Conservation (phyloP, 1,284 basidiomycete genomes). For the Anthracocystis setariae region DNA sequence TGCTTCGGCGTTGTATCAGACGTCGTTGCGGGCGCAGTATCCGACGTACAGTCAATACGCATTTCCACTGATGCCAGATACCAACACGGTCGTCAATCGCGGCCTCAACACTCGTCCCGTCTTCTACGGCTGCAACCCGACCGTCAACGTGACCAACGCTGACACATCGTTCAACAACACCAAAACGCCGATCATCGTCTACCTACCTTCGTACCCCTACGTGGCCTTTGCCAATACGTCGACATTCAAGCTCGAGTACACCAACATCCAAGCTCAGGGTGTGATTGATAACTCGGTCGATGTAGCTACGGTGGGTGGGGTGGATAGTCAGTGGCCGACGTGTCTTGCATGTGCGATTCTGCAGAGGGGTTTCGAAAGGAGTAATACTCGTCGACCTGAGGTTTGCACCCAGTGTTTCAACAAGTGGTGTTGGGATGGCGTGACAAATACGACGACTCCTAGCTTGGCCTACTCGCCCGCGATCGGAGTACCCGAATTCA, state of each 20-base stretch:
- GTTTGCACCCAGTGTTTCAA: slow-evolving; percentile 55
- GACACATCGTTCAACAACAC: slow-evolving; percentile 55
- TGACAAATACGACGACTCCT: slow-evolving; percentile 49
- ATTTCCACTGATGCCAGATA: slow-evolving; percentile 70
- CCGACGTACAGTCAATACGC: slow-evolving; percentile 54
- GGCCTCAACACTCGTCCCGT: slow-evolving; percentile 78
- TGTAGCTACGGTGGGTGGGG: slow-evolving; percentile 59
- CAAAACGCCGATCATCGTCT: slow-evolving; percentile 69
- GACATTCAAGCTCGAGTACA: slow-evolving; percentile 68
- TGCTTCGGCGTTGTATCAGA: slow-evolving; percentile 69
- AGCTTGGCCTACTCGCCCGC: slow-evolving; percentile 52
- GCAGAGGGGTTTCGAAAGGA: slow-evolving; percentile 60
- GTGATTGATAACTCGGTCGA: slow-evolving; percentile 63
- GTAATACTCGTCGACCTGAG: slow-evolving; percentile 32
- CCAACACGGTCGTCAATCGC: slow-evolving; percentile 73
- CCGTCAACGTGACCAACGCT: slow-evolving; percentile 63
- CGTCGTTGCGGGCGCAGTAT: slow-evolving; percentile 52
- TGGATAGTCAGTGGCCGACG: slow-evolving; percentile 49
- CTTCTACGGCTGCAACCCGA: slow-evolving; percentile 77
- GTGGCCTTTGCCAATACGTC: slow-evolving; percentile 55
- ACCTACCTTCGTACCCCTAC: slow-evolving; percentile 71
- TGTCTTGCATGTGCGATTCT: slow-evolving; percentile 62
- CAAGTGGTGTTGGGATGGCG: slow-evolving; percentile 66
- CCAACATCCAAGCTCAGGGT: slow-evolving; percentile 37
- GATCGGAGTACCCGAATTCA: slow-evolving; percentile 56